These are phyloP conservation scores for Citrullus colocynthis DNA, from an alignment of 306 rosid species.

Conservation along the genomic window DNA sequence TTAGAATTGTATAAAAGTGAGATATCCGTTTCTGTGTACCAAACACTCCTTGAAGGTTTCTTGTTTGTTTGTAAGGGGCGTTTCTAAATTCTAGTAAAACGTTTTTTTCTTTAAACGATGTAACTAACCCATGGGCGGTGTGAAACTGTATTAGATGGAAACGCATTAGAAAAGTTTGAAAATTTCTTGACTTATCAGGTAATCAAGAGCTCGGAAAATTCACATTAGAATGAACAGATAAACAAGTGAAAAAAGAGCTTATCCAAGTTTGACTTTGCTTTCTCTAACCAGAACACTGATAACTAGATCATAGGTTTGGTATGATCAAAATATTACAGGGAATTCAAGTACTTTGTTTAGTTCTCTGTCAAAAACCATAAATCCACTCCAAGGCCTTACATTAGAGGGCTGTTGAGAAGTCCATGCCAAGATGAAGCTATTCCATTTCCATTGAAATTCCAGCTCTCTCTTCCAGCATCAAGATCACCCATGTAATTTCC, in stretches of 20 bases:
- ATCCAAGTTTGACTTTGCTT: constrained; percentile 1
- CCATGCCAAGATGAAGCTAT: constrained; percentile 73
- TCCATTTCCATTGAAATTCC: constrained; percentile 55
- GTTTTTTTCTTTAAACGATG: neutral
- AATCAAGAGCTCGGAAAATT: neutral
- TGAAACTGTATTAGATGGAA: neutral
- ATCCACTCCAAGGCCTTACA: constrained; percentile 25
- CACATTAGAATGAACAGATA: neutral
- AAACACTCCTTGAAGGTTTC: neutral
- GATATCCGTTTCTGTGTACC: neutral
- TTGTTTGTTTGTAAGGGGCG: neutral
- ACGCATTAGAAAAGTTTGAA: neutral
- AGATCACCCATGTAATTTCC: constrained; percentile 33
- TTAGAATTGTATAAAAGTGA: neutral
- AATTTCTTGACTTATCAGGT: constrained; percentile 1
- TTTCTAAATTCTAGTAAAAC: neutral
- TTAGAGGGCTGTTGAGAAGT: constrained; percentile 73
- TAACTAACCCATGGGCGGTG: neutral
- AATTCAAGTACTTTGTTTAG: constrained; percentile 3
- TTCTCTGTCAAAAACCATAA: neutral
- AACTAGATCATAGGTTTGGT: neutral
- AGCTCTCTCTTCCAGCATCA: constrained; percentile 61
- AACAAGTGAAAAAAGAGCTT: neutral
- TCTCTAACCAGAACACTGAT: constrained; percentile 4
- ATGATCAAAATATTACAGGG: neutral